Evolutionary conservation across 495 filamentous ascomycete genomes (phyloP).

Genomic region (Schizothecium vesticola): DNA sequence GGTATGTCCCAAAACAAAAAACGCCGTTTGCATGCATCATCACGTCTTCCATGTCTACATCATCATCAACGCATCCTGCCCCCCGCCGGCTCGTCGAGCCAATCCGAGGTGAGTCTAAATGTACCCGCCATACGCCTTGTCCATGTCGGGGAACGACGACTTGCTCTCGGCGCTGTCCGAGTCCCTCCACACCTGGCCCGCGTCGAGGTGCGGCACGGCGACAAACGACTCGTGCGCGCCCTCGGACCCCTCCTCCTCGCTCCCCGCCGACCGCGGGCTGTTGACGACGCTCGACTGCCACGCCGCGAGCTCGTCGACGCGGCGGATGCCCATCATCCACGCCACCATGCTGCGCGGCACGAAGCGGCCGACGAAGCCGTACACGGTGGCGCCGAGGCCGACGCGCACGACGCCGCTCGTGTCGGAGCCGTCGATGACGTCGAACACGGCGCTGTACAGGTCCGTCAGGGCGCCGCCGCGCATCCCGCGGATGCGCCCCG

Average conservation of each 20-base stretch:
- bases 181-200: conserved; percentile 37
- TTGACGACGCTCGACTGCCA: conserved; percentile 32
- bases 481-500: conserved; percentile 39
- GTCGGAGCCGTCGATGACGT: conserved; percentile 58
- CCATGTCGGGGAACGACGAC: not conserved
- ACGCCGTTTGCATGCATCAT: conserved; percentile 1
- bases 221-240: conserved; percentile 22
- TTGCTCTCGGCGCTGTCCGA: conserved; percentile 5
- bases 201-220: conserved; percentile 27
- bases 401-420: conserved; percentile 58
- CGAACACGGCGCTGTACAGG: conserved; percentile 81
- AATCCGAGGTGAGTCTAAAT: not conserved
- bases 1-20: not conserved
- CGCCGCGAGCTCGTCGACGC: conserved; percentile 43
- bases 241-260: not conserved
- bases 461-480: conserved; percentile 66
- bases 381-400: conserved; percentile 73
- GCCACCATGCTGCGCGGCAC: conserved; percentile 71
- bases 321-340: conserved; percentile 80
- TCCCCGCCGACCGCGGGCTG: conserved; percentile 20
- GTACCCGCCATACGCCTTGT: not conserved
- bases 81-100: not conserved
- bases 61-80: not conserved
- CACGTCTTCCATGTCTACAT: not conserved
- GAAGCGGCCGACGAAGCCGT: conserved; percentile 82